These are phyloP conservation scores for Haematococcus lacustris DNA, from an alignment of 139 green algal genomes.

Conservation along the genomic window DNA sequence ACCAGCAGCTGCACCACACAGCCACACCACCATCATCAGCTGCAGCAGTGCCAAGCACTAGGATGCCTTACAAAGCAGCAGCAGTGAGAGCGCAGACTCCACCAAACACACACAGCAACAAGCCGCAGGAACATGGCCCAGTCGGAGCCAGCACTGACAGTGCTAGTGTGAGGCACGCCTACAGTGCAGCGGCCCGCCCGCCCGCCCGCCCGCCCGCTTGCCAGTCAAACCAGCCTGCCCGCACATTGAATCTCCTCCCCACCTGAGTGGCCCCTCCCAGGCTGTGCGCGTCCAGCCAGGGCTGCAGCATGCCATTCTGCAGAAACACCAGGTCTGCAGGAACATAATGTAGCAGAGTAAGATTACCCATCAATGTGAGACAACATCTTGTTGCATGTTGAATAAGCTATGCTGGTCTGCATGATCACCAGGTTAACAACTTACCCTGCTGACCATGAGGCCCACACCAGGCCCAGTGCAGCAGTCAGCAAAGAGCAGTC, in stretches of 20 bases:
- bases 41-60: neutral
- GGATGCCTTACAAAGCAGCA: neutral
- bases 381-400: no score
- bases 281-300: conserved; percentile 76
- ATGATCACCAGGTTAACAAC: no score
- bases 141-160: no score
- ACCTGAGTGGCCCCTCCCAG: conserved; percentile 87
- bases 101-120: neutral
- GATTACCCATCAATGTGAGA: no score
- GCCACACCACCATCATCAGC: neutral
- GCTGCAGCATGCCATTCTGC: conserved; percentile 97
- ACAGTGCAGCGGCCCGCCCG: no score
- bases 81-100: neutral
- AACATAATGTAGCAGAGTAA: neutral
- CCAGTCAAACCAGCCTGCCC: no score
- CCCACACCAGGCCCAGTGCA: neutral
- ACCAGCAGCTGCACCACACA: conserved; percentile 69
- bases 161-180: no score
- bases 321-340: conserved; percentile 94
- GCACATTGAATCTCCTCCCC: no score
- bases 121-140: neutral
- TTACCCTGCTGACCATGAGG: neutral
- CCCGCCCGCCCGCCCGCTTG: no score
- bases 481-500: no score
- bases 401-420: no score